Evolutionary conservation across 352 stramenopile species (phyloP), one percentile per base, ranked within the genome.

Genomic region (Phytophthora fragariae): DNA sequence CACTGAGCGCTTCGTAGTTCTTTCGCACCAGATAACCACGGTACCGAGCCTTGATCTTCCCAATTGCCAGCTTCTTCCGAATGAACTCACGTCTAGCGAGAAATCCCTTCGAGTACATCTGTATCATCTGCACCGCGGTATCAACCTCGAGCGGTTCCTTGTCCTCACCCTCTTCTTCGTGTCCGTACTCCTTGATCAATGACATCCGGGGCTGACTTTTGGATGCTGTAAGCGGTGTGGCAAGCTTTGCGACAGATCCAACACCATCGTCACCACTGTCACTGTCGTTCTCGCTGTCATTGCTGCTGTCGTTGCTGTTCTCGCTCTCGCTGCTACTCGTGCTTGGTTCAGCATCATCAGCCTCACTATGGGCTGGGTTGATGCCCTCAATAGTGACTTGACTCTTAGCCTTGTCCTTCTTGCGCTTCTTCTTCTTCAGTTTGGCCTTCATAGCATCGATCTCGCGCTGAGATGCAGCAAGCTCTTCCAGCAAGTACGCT

Each of bases 21-120:
- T 84, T 81, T 31, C 74, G 77, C 53, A 84, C 77, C 5, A 82
- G 59, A 47, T 84, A 84, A 5, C 77, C 77, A 52, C 74, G 73
- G 53, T 84, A 84, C 19, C 70, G 74, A 55, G 74, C 77, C 39
- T 84, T 84, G 62, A 84, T 84, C 65, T 78, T 77, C 29, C 78
- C 71, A 46, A 80, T 78, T 27, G 77, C 77, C 24, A 73, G 57
- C 24, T 78, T 77, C 68, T 82, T 81, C 24, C 73, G 68, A 59
- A 80, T 69, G n/a, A 80, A 84, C 33, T 76, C 65, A 0, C 62
- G 61, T 10, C 77, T 68, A n/a, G 67, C 65, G 4, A 84, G 47
- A 70, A 76, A 82, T 5, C 65, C 66, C 15, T 76, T 84, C 1
- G 67, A 74, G 21, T 68, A 76, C 19, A 57, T 77, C 52, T 84